Conservation (phyloP, 2,329 filamentous ascomycete genomes). For the Neocucurbitaria cava region DNA sequence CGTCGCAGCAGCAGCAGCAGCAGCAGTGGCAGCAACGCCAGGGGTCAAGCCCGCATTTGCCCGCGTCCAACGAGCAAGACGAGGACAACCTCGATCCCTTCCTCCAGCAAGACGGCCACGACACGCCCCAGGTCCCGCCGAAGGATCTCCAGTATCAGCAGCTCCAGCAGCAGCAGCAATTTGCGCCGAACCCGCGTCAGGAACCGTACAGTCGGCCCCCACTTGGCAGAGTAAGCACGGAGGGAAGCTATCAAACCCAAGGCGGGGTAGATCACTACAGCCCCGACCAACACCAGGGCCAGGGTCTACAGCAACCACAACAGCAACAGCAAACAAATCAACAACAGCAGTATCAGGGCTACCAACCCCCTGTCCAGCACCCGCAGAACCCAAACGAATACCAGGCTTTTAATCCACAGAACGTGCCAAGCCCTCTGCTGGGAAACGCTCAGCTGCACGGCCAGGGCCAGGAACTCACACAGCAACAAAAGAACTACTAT, state of each 20-base stretch:
- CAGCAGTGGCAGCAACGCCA: conserved; percentile 39
- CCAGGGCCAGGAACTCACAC: conserved; percentile 34
- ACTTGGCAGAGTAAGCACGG: conserved; percentile 49
- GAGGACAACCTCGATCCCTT: conserved; percentile 48
- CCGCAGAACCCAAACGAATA: conserved; percentile 35
- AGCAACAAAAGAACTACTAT: conserved; percentile 41
- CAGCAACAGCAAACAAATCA: conserved; percentile 32
- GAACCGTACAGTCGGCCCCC: conserved; percentile 45
- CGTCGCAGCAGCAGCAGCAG: too few relatives aligned
- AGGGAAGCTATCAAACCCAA: conserved; percentile 47
- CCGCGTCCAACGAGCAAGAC: conserved; percentile 47
- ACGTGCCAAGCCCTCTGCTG: conserved; percentile 37
- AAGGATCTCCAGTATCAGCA: conserved; percentile 43
- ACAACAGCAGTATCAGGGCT: conserved; percentile 39
- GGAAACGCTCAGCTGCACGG: conserved; percentile 39
- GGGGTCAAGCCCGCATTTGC: conserved; percentile 43
- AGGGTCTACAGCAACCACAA: conserved; percentile 34
- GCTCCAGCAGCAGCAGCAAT: conserved; percentile 26
- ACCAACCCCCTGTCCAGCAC: conserved; percentile 35
- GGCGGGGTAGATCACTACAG: conserved; percentile 50
- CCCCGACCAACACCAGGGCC: conserved; percentile 44
- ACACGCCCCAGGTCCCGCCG: conserved; percentile 43
- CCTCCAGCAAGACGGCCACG: conserved; percentile 41
- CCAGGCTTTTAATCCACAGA: conserved; percentile 43
- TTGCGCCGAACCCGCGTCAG: conserved; percentile 38